Evolutionary conservation across 2,329 filamentous ascomycete genomes (phyloP), one percentile per base, ranked within the genome.

Genomic region (Cladosporium sp.): DNA sequence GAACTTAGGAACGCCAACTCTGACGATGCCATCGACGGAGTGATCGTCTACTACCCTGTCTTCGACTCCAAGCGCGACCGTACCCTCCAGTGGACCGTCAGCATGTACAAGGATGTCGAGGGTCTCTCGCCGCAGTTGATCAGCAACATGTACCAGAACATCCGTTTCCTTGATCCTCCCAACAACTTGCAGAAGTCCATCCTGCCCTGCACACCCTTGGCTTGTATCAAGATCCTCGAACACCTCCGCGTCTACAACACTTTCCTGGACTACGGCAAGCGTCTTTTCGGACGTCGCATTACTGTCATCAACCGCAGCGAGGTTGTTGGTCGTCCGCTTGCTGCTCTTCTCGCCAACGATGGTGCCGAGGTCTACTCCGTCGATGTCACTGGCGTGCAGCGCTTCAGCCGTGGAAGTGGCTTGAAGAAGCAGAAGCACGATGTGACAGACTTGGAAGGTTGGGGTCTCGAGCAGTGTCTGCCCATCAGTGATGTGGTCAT

Each of bases 71-170:
- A 88, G 32, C 92, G 97, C 79, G 95, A 99, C 80, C 91, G 92
- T 78, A 98, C 98, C 79, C 88, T 99, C 71, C 94, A 98, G 81
- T 93, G 97, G 81, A 92, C 96, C 3, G 93, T 97, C 65, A 89
- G 92, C 65, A 86, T 97, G 52, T 82, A 86, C 78, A 98, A 99
- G 80, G 95, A 99, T 75, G 94, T 99, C 71, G 95, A 99, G 80
- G 95, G 95, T 41, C 87, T 99, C 66, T 92, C 90, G 73, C 94
- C 97, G 80, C 90, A 89, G 76, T 93, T 98, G 81, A 90, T 98
- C 76, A 93, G 94, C 87, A 99, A 99, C 86, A 97, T 99, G 93
- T 99, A 98, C 82, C 92, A 97, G 84, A 99, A 99, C 82, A 88
- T 96, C 74, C 92, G 95, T 71, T 98, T 93, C 83, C 85, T 99